Evolutionary conservation across 768 basidiomycete genomes (phyloP).

Genomic region (Lentinula guzmanii): DNA sequence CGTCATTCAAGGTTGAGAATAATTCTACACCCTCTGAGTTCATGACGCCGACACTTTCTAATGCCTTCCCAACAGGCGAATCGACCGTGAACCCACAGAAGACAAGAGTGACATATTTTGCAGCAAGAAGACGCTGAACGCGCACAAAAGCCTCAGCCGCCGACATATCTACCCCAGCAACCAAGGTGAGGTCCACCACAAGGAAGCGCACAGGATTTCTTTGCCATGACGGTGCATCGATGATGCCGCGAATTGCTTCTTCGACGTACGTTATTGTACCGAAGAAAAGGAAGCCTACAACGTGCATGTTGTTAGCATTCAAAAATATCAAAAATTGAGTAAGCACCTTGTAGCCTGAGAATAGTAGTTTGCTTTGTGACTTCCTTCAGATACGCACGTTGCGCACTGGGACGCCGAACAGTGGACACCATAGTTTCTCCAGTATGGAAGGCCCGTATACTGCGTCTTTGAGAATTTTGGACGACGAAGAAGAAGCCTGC

Average conservation of each 20-base stretch:
- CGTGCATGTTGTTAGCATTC: background rate
- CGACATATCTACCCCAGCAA: slow-evolving; percentile 89
- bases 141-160: slow-evolving; percentile 94
- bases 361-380: slow-evolving; percentile 90
- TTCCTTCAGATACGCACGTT: slow-evolving; percentile 86
- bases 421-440: slow-evolving; percentile 86
- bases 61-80: slow-evolving; percentile 61
- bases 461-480: slow-evolving; percentile 80
- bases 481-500: slow-evolving; percentile 94
- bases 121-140: slow-evolving; percentile 73
- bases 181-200: slow-evolving; percentile 80
- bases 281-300: slow-evolving; percentile 80
- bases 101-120: slow-evolving; percentile 76
- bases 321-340: background rate
- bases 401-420: slow-evolving; percentile 82
- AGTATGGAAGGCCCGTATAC: slow-evolving; percentile 78
- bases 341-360: slow-evolving; percentile 73
- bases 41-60: slow-evolving; percentile 76
- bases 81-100: slow-evolving; percentile 76
- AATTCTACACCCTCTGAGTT: slow-evolving; percentile 75
- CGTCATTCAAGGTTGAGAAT: slow-evolving; percentile 80
- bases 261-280: slow-evolving; percentile 92
- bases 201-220: slow-evolving; percentile 82
- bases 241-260: slow-evolving; percentile 70
- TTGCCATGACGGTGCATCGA: slow-evolving; percentile 68